These are phyloP conservation scores for Mesotaenium endlicherianum DNA, from an alignment of 139 green algal species.

Conservation along the genomic window DNA sequence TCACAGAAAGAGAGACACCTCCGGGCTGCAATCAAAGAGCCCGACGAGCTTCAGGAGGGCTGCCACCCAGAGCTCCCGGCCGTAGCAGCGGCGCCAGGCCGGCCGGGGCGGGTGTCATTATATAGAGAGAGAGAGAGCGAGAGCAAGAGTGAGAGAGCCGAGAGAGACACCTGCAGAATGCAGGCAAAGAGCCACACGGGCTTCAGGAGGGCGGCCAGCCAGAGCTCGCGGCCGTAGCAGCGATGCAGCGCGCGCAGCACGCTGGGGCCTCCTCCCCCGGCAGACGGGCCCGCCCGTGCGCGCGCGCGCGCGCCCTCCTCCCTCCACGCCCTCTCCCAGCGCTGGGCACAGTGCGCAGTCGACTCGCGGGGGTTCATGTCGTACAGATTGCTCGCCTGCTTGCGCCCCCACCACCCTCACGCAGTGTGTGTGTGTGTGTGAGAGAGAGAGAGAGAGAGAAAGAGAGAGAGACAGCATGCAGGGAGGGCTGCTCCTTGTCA, in stretches of 20 bases:
- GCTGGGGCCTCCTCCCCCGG: too few relatives aligned
- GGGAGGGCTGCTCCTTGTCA: too few relatives aligned
- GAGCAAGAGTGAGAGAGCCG: neutral
- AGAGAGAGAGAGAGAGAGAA: neutral
- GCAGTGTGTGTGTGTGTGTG: neutral
- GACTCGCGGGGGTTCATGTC: slow-evolving; percentile 21
- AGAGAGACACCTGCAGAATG: slow-evolving; percentile 14
- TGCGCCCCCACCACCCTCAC: neutral
- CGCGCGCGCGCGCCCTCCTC: slow-evolving; percentile 1
- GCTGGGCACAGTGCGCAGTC: slow-evolving; percentile 1
- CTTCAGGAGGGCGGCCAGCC: slow-evolving; percentile 12
- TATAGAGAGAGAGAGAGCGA: too few relatives aligned
- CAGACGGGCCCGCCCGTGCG: neutral
- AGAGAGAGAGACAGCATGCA: too few relatives aligned
- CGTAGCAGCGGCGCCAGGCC: neutral
- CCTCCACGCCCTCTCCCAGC: neutral
- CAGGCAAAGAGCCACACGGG: slow-evolving; percentile 23
- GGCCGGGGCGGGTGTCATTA: too few relatives aligned
- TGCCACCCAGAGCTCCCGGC: slow-evolving; percentile 5
- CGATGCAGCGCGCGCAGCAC: slow-evolving; percentile 6
- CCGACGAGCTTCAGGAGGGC: slow-evolving; percentile 21
- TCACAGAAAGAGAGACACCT: slow-evolving; percentile 5
- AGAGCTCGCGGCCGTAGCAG: slow-evolving; percentile 1
- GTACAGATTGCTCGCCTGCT: slow-evolving; percentile 14
- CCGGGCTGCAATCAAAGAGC: neutral